Percentiles rank a stretch among this genome's conserved stretches.
Evolutionary conservation across 2,329 filamentous ascomycete genomes (phyloP).

Genomic region (Ophiocordyceps robertsii): DNA sequence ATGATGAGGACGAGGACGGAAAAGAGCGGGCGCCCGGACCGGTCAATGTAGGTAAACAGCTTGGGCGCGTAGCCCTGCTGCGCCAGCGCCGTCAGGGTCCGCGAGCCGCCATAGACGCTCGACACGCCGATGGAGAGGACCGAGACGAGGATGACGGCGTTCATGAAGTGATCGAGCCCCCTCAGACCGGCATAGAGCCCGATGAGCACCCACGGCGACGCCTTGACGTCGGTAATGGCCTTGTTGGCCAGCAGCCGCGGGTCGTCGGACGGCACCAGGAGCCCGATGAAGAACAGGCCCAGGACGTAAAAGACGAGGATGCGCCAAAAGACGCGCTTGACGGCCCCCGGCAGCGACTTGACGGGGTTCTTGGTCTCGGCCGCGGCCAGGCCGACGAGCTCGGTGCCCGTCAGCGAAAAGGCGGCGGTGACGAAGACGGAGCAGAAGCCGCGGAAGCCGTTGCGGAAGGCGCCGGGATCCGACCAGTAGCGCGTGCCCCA

Average conservation of each 20-base stretch:
- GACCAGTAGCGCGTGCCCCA: constrained; percentile 30
- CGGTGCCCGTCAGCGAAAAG: constrained; percentile 55
- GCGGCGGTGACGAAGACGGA: constrained; percentile 57
- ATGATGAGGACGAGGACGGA: constrained; percentile 31
- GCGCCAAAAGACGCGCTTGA: constrained; percentile 57
- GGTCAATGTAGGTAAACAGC: constrained; percentile 39
- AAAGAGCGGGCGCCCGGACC: constrained; percentile 34
- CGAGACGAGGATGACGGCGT: constrained; percentile 38
- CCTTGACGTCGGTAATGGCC: constrained; percentile 26
- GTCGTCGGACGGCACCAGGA: constrained; percentile 30
- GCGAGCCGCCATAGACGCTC: constrained; percentile 39
- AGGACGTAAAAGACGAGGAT: constrained; percentile 38
- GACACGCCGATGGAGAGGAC: constrained; percentile 42
- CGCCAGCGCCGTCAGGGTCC: constrained; percentile 40
- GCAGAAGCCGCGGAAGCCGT: constrained; percentile 58
- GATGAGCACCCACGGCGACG: constrained; percentile 38
- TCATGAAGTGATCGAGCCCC: constrained; percentile 38
- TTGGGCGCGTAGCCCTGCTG: constrained; percentile 42
- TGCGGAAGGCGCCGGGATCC: constrained; percentile 41
- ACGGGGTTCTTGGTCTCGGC: constrained; percentile 55
- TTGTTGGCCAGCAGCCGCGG: constrained; percentile 27
- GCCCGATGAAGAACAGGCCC: constrained; percentile 33
- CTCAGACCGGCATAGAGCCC: constrained; percentile 31
- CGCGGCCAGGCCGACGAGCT: constrained; percentile 56
- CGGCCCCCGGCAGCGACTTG: constrained; percentile 60